These are phyloP conservation scores for Neocallimastix lanati DNA, from an alignment of 192 early-diverging fungal species.

Conservation along the genomic window DNA sequence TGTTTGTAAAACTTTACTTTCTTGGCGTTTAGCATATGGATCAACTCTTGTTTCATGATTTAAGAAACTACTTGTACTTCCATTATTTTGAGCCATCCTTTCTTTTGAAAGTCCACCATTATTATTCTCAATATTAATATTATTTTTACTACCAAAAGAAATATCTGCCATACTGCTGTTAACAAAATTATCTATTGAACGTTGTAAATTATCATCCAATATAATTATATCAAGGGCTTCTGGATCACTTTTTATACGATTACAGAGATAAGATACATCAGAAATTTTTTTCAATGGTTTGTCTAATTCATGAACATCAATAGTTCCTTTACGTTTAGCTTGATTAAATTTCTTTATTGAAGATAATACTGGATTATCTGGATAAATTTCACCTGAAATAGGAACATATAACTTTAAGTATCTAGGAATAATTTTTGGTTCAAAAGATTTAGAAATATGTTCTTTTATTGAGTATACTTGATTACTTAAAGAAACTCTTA, in stretches of 20 bases:
- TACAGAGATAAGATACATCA: neutral
- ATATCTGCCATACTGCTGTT: neutral
- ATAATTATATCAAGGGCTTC: neutral
- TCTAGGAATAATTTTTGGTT: neutral
- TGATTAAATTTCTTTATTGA: neutral
- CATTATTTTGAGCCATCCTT: neutral
- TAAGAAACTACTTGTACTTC: neutral
- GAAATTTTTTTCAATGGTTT: neutral
- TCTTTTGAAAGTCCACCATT: neutral
- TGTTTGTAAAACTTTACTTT: neutral
- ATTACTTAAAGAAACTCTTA: neutral
- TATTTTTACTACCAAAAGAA: neutral
- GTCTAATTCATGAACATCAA: neutral
- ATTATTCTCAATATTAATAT: neutral
- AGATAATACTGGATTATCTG: neutral
- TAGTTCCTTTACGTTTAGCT: neutral
- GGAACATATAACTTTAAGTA: neutral
- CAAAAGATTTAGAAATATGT: neutral
- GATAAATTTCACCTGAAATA: neutral
- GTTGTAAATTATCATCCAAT: neutral
- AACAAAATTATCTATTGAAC: neutral
- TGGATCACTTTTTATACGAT: neutral
- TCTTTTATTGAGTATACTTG: neutral
- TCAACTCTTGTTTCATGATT: neutral
- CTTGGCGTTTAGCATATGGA: neutral